Percentiles rank a stretch among this genome's conserved stretches.
phyloP scores from a whole-genome alignment of 495 filamentous ascomycete genomes.

The Massariosphaeria phaeospora region DNA sequence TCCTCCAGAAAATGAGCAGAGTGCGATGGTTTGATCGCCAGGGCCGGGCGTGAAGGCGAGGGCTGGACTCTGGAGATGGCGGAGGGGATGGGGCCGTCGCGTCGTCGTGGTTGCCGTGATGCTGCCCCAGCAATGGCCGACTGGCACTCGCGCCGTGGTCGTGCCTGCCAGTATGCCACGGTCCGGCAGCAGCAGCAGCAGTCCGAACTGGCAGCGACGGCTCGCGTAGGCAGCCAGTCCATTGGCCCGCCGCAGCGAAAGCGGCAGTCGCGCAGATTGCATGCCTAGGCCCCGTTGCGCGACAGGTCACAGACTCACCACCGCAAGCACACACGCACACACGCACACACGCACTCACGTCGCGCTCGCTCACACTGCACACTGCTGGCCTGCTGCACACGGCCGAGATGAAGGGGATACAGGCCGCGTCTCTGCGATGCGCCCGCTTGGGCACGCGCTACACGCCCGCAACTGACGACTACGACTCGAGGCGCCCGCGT shows the following conservation, averaged over 20 bases:
- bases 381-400: background rate
- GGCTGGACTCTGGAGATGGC: too few species aligned
- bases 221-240: slow-evolving; percentile 16
- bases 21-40: too few species aligned
- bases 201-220: slow-evolving; percentile 11
- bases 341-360: background rate
- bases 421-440: background rate
- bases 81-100: too few species aligned
- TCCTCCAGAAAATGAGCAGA: background rate
- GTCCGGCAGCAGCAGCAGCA: background rate
- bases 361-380: background rate
- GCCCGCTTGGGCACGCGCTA: background rate
- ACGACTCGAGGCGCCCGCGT: background rate
- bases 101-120: too few species aligned
- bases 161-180: too few species aligned
- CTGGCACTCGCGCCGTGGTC: too few species aligned
- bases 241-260: slow-evolving; percentile 15
- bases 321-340: background rate
- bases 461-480: background rate
- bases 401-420: background rate
- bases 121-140: too few species aligned
- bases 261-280: slow-evolving; percentile 16
- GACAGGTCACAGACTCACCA: too few species aligned
- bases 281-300: slow-evolving; percentile 14
- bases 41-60: too few species aligned